Base-by-base conservation (phyloP, 2,329 filamentous ascomycete genomes). In the Microdochium trichocladiopsis region DNA sequence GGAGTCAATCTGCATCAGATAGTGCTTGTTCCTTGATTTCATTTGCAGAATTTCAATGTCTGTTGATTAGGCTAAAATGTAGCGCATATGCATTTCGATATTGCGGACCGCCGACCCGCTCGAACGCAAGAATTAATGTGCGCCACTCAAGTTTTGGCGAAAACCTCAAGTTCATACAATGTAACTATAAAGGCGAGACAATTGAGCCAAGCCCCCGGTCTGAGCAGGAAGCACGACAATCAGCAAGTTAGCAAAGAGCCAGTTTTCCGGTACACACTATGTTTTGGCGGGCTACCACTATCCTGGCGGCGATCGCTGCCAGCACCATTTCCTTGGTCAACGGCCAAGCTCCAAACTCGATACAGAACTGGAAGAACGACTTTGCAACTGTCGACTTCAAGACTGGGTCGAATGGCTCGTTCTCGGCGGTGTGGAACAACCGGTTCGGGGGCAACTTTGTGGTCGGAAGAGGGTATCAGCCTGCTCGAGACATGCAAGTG, bases 331-430 rank as follows among this genome's bases (percentile, higher is more conserved):
- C 41, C 41, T 18, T 45, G 2, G 41, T 45, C 41, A 45, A 45
- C 18, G 41, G 41, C 41, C 41, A 45, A 45, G n/a, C 41, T 21
- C n/a, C 21, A 12, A 45, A 45, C 11, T 12, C 50, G 10, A 48
- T 36, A 8, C 43, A 51, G 50, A 36, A 48, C 50, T 51, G 50
- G 50, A 33, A 45, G 18, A 51, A 51, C 31, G 25, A 43, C 18
- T 51, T 16, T 23, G 43, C 50, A 22, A 33, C 31, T 2, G 25
- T 51, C 43, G 43, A 48, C 25, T 51, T 28, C 41, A 48, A 36
- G 25, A 51, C 25, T 31, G 50, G 43, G 4, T 3, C 43, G 12
- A 47, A 28, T 10, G 50, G 50, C 11, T 21, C 47, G 24, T 51
- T 48, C 50, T 36, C 41, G 4, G 50, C 36, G 10, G 33, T 33